These are phyloP conservation scores for Dysphania ambrosioides DNA, from an alignment of 148 eudicot genomes.

Conservation along the genomic window DNA sequence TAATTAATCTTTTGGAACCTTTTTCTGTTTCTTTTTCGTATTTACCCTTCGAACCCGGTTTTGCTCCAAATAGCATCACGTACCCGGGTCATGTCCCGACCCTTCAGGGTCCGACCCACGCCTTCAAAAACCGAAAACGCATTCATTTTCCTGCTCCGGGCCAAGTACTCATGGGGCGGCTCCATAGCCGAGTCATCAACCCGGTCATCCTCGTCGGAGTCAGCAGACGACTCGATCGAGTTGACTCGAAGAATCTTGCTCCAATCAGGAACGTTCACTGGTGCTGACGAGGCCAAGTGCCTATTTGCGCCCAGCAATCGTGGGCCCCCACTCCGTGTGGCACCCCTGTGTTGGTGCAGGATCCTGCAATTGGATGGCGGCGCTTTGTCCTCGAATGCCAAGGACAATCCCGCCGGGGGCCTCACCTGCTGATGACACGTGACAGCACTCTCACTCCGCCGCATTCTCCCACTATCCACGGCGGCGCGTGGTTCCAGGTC, in stretches of 20 bases:
- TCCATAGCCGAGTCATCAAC: slow-evolving; percentile 40
- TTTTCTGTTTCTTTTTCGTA: background rate
- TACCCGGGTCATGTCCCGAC: slow-evolving; percentile 88
- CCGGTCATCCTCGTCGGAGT: slow-evolving; percentile 57
- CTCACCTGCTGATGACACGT: slow-evolving; percentile 10
- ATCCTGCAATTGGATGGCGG: slow-evolving; percentile 50
- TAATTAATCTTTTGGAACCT: background rate
- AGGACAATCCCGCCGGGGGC: slow-evolving; percentile 60
- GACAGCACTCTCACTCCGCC: background rate
- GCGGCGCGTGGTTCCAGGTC: slow-evolving; percentile 52
- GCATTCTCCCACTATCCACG: slow-evolving; percentile 26
- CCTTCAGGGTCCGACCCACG: slow-evolving; percentile 90
- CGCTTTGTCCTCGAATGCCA: slow-evolving; percentile 64
- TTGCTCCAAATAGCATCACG: slow-evolving; percentile 93
- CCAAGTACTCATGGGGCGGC: slow-evolving; percentile 90
- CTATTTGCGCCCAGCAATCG: slow-evolving; percentile 30
- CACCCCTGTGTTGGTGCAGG: slow-evolving; percentile 52
- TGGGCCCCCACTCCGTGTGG: slow-evolving; percentile 29
- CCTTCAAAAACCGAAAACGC: slow-evolving; percentile 81
- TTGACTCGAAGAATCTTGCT: slow-evolving; percentile 64
- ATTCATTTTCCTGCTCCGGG: slow-evolving; percentile 52
- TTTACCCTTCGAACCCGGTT: slow-evolving; percentile 85
- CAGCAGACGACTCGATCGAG: slow-evolving; percentile 71
- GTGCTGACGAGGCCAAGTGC: slow-evolving; percentile 80
- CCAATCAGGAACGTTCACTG: slow-evolving; percentile 92